Conservation (phyloP, 352 stramenopile genomes). For the Phytophthora syringae region DNA sequence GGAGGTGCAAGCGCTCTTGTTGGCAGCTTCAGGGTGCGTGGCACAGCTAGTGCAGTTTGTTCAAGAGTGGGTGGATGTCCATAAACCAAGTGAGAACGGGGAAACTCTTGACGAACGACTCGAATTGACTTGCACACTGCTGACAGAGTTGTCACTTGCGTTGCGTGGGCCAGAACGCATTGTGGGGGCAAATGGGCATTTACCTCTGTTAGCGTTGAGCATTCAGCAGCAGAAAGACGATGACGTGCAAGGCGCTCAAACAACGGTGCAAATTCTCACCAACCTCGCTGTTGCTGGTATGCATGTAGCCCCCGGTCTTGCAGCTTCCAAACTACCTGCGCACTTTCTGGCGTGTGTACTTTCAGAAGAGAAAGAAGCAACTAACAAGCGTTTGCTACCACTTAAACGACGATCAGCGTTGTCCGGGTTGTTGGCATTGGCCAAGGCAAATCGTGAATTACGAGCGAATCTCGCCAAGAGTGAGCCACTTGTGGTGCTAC, state of each 20-base stretch:
- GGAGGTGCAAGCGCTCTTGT: slow-evolving; percentile 69
- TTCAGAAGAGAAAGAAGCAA: slow-evolving; percentile 1
- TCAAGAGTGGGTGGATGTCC: slow-evolving; percentile 36
- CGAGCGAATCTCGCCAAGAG: slow-evolving; percentile 36
- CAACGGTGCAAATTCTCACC: slow-evolving; percentile 55
- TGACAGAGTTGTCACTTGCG: slow-evolving; percentile 50
- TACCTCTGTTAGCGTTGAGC: slow-evolving; percentile 52
- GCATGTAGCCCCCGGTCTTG: slow-evolving; percentile 32
- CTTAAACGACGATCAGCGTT: slow-evolving; percentile 34
- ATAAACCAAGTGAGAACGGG: neutral
- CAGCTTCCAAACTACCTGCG: slow-evolving; percentile 52
- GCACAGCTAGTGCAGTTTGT: slow-evolving; percentile 54
- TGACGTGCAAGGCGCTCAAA: slow-evolving; percentile 28
- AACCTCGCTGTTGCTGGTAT: slow-evolving; percentile 46
- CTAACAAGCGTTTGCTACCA: slow-evolving; percentile 10
- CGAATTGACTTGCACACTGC: slow-evolving; percentile 45
- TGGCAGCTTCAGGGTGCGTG: slow-evolving; percentile 52
- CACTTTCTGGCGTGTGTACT: slow-evolving; percentile 55
- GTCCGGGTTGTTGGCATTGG: slow-evolving; percentile 45
- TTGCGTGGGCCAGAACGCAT: slow-evolving; percentile 41
- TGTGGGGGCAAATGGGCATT: slow-evolving; percentile 47
- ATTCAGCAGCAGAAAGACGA: slow-evolving; percentile 32
- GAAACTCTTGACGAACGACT: slow-evolving; percentile 48
- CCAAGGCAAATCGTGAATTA: slow-evolving; percentile 40
- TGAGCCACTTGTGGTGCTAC: slow-evolving; percentile 32